Evolutionary conservation across 2,329 filamentous ascomycete species (phyloP), one percentile per base, ranked within the genome.

Genomic region (Ophiosphaerella korrae): DNA sequence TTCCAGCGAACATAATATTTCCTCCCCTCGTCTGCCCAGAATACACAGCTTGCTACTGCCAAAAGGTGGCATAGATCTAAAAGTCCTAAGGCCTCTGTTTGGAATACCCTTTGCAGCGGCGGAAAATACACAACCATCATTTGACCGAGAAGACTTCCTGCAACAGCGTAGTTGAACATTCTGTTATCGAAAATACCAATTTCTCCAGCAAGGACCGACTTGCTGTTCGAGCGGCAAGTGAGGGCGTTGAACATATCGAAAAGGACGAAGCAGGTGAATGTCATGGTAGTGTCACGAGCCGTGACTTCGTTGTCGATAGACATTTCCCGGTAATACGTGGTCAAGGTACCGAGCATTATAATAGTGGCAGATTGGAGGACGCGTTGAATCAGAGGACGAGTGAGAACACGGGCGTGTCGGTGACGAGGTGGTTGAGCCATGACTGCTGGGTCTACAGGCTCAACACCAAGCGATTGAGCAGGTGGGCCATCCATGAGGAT

Each of bases 181-280:
- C 86, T 88, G 71, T 99, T 99, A 7, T 87, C 86, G 50, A 94
- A 89, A 11, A 96, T 73, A 7, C 88, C 85, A 43, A 96, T 74
- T 71, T 99, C 92, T 35, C 94, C 93, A 23, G 88, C 83, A 3
- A 99, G 82, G 5, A 99, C 81, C 9, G 90, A 95, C 74, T 97
- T 97, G 56, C 84, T 86, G 70, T 96, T 92, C 7, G 89, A 95
- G 41, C 94, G 90, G 75, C 94, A 99, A 13, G 90, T 88, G 18
- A 99, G 81, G 1, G 94, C 94, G 74, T 99, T 97, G 81, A 97
- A 97, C 94, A 99, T 99, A 80, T 99, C 94, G 75, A 97, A 99
- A 46, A 99, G 84, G 39, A 99, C 94, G 70, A 99, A 99, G 76
- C 92, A 96, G 5, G 94, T 99, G 72, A 99, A 99, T 0, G 94